phyloP scores from a whole-genome alignment of 352 stramenopile species.

The Chrysophaeum taylorii region DNA sequence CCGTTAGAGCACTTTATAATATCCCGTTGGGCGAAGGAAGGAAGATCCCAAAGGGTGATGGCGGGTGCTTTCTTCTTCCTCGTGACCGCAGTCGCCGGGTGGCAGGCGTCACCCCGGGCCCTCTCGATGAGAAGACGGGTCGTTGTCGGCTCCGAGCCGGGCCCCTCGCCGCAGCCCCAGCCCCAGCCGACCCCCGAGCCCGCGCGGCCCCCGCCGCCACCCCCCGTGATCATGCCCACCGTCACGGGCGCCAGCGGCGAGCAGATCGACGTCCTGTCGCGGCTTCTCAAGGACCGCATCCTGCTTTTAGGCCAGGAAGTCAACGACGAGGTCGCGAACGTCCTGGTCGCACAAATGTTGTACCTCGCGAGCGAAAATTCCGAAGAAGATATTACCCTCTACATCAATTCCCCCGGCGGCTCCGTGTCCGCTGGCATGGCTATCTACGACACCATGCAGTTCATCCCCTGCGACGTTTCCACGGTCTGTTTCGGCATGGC shows the following conservation, averaged over 20 bases:
- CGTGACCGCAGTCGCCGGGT: no score
- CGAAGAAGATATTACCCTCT: constrained; percentile 93
- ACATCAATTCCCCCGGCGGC: constrained; percentile 97
- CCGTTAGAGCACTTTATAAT: no score
- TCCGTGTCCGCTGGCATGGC: constrained; percentile 86
- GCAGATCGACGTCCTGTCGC: constrained; percentile 15
- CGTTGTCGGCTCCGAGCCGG: no score
- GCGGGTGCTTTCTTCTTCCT: no score
- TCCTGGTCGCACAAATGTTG: constrained; percentile 62
- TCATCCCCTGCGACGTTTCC: constrained; percentile 83
- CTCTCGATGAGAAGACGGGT: no score
- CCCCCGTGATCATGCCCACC: constrained; percentile 30
- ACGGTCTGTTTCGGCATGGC: constrained; percentile 76
- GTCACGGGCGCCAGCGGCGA: constrained; percentile 30
- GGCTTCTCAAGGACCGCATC: constrained; percentile 32
- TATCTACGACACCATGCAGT: constrained; percentile 98
- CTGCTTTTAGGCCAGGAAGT: constrained; percentile 36
- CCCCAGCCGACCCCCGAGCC: no score
- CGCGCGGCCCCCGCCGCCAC: background rate
- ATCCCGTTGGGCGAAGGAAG: no score
- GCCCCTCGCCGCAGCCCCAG: no score
- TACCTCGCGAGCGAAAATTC: constrained; percentile 67
- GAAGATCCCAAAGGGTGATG: no score
- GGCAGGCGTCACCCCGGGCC: no score
- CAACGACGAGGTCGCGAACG: constrained; percentile 37